These are phyloP conservation scores for Sistotremastrum niveocremeum DNA, from an alignment of 768 basidiomycete genomes.

Conservation along the genomic window DNA sequence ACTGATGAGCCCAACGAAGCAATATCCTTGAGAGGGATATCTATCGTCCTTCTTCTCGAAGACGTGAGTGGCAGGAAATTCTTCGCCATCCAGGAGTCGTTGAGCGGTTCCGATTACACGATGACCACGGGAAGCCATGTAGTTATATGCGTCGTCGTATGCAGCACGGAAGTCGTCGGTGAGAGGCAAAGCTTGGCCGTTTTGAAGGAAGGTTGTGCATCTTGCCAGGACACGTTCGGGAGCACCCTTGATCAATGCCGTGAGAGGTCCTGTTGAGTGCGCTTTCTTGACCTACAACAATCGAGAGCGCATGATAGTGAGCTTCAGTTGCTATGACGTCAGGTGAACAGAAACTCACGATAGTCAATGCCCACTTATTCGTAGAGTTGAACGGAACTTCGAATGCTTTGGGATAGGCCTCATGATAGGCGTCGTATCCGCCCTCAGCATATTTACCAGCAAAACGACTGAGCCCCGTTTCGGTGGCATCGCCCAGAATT, in stretches of 20 bases:
- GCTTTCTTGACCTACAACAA: slow-evolving; percentile 36
- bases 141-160: slow-evolving; percentile 53
- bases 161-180: slow-evolving; percentile 37
- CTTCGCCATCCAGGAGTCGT: slow-evolving; percentile 33
- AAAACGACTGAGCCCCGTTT: slow-evolving; percentile 58
- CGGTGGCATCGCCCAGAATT: slow-evolving; percentile 63
- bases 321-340: no score
- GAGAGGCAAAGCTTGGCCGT: slow-evolving; percentile 33
- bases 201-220: slow-evolving; percentile 44
- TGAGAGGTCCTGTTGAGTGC: slow-evolving; percentile 34
- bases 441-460: slow-evolving; percentile 40
- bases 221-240: slow-evolving; percentile 56
- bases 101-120: slow-evolving; percentile 66
- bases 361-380: slow-evolving; percentile 63
- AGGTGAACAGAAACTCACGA: slow-evolving; percentile 25
- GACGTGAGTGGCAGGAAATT: slow-evolving; percentile 30
- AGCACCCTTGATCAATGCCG: slow-evolving; percentile 53
- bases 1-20: slow-evolving; percentile 52
- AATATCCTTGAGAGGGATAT: slow-evolving; percentile 43
- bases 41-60: slow-evolving; percentile 43
- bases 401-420: slow-evolving; percentile 44
- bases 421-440: slow-evolving; percentile 37
- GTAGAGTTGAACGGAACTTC: slow-evolving; percentile 65
- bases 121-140: slow-evolving; percentile 67
- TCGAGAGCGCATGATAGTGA: neutral